Base-by-base conservation (phyloP, 202 grass and related monocot species). In the Panicum hallii region DNA sequence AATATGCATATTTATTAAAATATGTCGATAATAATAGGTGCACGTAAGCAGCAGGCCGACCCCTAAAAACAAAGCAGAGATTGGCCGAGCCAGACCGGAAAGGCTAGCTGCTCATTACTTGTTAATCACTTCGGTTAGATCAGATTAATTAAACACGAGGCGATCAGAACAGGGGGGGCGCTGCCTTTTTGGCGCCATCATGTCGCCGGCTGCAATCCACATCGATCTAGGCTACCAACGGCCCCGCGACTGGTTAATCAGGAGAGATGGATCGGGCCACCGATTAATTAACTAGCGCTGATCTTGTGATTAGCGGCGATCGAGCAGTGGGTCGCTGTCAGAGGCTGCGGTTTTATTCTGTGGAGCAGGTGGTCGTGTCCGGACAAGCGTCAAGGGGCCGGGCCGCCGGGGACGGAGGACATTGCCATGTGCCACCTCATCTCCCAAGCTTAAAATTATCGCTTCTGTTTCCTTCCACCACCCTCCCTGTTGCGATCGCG, bases 371-470 rank as follows among this genome's bases (percentile, higher is more conserved):
- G 74, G 53, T 70, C 38, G 65, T 68, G 72, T 56, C 43, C 67
- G 42, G 88, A 90, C 84, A 87, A 80, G 75, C 9, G 80, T 87
- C 75, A 84, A 84, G 64, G 53, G 26, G 26, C 26, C 2, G 63
- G 45, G 1, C 26, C 26, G 62, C 23, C 10, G 58, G 58, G 32
- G 13, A 0, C 0, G n/a, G 8, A 60, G n/a, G 72, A 87, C 80
- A 90, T 54, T 54, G 68, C 74, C 83, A 90, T 83, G 79, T 87
- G 79, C 84, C 80, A 90, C 74, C 42, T 83, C 84, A 83, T 46
- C 74, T 67, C 53, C 42, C 42, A 32, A 22, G 32, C 44, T 53
- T 46, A 70, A 41, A 79, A 50, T 43, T 67, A 54, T 54, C 7
- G 10, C 67, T 1, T 41, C 10, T 5, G 0, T 5, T 32, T 32